These are phyloP conservation scores for Saccharomyces hybrid DNA, from an alignment of 1,139 yeast species.

Conservation along the genomic window DNA sequence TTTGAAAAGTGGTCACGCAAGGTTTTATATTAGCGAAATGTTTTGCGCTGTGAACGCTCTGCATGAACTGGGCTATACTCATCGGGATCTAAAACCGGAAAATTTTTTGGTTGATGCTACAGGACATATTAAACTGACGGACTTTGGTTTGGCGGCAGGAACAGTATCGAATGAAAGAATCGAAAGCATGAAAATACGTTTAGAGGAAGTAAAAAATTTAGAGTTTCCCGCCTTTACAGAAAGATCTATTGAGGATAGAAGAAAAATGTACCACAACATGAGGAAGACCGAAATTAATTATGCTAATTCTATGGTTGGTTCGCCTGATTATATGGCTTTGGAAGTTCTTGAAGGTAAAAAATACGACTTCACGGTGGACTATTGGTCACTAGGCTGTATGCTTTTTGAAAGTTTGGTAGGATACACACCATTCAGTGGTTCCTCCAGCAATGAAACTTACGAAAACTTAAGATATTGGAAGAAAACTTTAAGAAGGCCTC, in stretches of 20 bases:
- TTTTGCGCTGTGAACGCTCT: constrained; percentile 87
- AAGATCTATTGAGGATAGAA: constrained; percentile 75
- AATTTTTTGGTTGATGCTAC: constrained; percentile 88
- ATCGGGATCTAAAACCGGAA: constrained; percentile 95
- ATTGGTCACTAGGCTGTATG: constrained; percentile 98
- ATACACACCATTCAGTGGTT: constrained; percentile 95
- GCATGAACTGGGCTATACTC: constrained; percentile 93
- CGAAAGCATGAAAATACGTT: constrained; percentile 82
- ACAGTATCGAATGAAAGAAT: constrained; percentile 88
- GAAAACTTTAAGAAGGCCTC: constrained; percentile 80
- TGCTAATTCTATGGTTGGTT: constrained; percentile 94
- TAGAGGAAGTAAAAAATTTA: constrained; percentile 68
- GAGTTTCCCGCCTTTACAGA: constrained; percentile 60
- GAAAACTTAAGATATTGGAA: constrained; percentile 92
- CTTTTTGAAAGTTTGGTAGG: constrained; percentile 88
- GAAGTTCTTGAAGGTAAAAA: constrained; percentile 92
- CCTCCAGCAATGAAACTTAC: constrained; percentile 90
- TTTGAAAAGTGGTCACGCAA: constrained; percentile 87
- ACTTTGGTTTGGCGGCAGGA: constrained; percentile 96
- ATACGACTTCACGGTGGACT: constrained; percentile 93
- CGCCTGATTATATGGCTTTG: constrained; percentile 98
- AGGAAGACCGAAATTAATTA: constrained; percentile 61
- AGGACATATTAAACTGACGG: constrained; percentile 95
- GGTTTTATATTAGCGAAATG: constrained; percentile 95
- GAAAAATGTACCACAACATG: constrained; percentile 68